phyloP scores from a whole-genome alignment of 345 rosid species.

The Rhodamnia argentea region DNA sequence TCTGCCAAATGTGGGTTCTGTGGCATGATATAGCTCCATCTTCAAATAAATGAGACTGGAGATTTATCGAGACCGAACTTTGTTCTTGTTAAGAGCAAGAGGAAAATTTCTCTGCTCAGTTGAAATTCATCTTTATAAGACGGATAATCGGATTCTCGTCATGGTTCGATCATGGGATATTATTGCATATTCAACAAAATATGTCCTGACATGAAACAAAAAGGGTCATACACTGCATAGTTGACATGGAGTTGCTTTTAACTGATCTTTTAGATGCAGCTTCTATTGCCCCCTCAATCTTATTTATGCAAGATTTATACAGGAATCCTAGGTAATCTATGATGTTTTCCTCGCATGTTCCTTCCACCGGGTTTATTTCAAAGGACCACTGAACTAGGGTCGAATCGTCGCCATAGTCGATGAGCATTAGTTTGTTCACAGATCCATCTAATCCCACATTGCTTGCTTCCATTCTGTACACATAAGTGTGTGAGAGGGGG shows the following conservation, averaged over 20 bases:
- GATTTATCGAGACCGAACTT: neutral
- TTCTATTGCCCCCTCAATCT: constrained; percentile 29
- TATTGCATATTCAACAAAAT: neutral
- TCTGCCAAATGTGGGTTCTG: neutral
- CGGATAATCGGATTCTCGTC: neutral
- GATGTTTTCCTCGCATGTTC: constrained; percentile 22
- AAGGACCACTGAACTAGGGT: constrained; percentile 38
- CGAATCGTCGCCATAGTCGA: constrained; percentile 25
- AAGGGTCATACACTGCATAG: neutral
- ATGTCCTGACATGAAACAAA: neutral
- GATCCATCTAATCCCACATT: constrained; percentile 47
- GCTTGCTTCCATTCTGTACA: constrained; percentile 39
- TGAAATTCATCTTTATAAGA: neutral
- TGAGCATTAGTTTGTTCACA: constrained; percentile 23
- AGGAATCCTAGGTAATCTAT: constrained; percentile 41
- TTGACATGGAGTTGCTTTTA: neutral
- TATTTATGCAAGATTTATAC: constrained; percentile 36
- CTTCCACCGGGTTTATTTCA: constrained; percentile 31
- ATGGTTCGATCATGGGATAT: neutral
- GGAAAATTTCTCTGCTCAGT: neutral
- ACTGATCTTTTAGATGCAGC: constrained; percentile 6
- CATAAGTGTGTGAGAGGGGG: constrained; percentile 14
- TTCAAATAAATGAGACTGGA: neutral
- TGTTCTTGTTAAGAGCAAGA: neutral
- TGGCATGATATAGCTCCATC: neutral